Base-by-base conservation (phyloP, 768 basidiomycete species). In the Amanita jacksonii region DNA sequence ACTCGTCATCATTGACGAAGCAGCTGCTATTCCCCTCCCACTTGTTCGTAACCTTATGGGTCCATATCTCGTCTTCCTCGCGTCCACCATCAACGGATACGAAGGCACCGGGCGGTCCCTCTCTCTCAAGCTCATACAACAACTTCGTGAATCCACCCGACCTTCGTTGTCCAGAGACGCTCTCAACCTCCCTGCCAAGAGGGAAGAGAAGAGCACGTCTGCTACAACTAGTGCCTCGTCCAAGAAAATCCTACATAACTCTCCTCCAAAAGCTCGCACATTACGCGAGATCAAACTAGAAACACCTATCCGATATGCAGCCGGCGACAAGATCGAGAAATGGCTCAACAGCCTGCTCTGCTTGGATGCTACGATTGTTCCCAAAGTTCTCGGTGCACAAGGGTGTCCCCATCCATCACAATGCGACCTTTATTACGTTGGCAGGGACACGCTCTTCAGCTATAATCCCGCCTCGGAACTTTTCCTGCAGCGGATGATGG, bases 31-130 rank as follows among this genome's bases (percentile, higher is more conserved):
- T 42, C 96, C 96, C 1, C 77, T 98, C 13, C 92, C 94, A 2
- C 81, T 99, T 27, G 94, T 99, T 13, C 81, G 86, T 45, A 89
- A 90, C 54, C 85, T 99, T 50, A 80, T 99, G 43, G 96, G 96
- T 0, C 85, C 84, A 1, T 98, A 98, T 64, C 85, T 98, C 27
- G 92, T 98, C 40, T 98, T 98, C 71, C 83, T 98, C 73, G 89
- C 96, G 1, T 96, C 92, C n/a, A 99, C 96, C 1, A 92, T 99
- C 66, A 98, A 97, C 59, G 96, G 96, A 31, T 99, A 99, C 62
- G 96, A 98, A 72, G 96, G 96, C 20, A 98, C 96, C 0, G 96
- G 96, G n/a, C 87, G 96, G 20, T 97, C 93, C 1, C 78, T 99
- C 38, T 96, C 92, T 37, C 82, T 99, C 49, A 99, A 99, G 63